These are phyloP conservation scores for Candida dajiaensis DNA, from an alignment of 805 yeast genomes.

Conservation along the genomic window DNA sequence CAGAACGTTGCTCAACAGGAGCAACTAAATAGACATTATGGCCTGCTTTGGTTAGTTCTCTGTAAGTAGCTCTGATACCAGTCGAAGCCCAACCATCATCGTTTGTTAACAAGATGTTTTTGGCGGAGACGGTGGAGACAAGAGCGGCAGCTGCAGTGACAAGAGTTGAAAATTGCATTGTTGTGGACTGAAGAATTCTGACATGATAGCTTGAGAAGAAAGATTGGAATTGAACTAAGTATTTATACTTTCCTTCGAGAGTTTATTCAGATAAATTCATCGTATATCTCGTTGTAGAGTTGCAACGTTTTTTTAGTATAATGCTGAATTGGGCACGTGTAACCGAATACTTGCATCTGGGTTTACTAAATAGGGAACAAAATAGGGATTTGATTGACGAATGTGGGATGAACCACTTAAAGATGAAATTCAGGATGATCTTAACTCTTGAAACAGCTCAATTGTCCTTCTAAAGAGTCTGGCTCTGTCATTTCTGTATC, in stretches of 20 bases:
- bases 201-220: neutral
- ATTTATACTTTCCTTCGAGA: neutral
- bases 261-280: too few relatives aligned
- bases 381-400: too few relatives aligned
- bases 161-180: conserved; percentile 10
- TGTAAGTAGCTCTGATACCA: conserved; percentile 50
- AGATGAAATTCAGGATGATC: too few relatives aligned
- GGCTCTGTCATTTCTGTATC: too few relatives aligned
- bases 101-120: conserved; percentile 44
- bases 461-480: too few relatives aligned
- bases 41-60: conserved; percentile 40
- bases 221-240: neutral
- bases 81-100: conserved; percentile 56
- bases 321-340: neutral
- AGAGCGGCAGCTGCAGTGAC: conserved; percentile 7
- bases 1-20: conserved; percentile 45
- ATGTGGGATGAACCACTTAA: too few relatives aligned
- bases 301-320: neutral
- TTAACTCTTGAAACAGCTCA: too few relatives aligned
- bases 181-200: neutral
- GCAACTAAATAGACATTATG: conserved; percentile 45
- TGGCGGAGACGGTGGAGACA: conserved; percentile 21
- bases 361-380: too few relatives aligned
- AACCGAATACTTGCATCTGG: neutral
- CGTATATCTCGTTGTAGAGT: neutral